Conservation (phyloP, 192 early-diverging fungal species). For the Umbelopsis ramanniana region DNA sequence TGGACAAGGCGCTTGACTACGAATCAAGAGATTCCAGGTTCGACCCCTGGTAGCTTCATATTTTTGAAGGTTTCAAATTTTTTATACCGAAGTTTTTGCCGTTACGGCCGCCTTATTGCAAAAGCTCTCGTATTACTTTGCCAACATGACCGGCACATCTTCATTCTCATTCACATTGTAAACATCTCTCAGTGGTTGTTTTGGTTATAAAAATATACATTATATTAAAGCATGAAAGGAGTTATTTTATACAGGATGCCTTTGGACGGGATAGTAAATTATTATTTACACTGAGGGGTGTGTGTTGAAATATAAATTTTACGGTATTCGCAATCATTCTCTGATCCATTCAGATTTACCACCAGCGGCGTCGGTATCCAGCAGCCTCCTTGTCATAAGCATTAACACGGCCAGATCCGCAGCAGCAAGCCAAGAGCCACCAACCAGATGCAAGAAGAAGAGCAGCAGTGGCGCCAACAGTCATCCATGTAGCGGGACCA, state of each 20-base stretch:
- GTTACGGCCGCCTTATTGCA: too few species aligned
- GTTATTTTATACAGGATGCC: neutral
- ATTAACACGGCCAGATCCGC: slow-evolving; percentile 21
- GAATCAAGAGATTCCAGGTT: slow-evolving; percentile 69
- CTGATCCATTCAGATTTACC: neutral
- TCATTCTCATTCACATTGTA: too few species aligned
- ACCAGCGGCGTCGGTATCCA: slow-evolving; percentile 11
- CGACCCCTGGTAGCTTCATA: slow-evolving; percentile 59
- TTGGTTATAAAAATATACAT: neutral
- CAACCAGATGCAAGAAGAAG: slow-evolving; percentile 29
- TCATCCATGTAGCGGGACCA: slow-evolving; percentile 38
- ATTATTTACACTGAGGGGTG: slow-evolving; percentile 10
- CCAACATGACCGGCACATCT: too few species aligned
- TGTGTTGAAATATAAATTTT: neutral
- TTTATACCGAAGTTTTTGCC: neutral
- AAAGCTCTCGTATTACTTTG: too few species aligned
- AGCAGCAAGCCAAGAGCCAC: slow-evolving; percentile 39
- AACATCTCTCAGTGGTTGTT: too few species aligned
- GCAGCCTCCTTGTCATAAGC: slow-evolving; percentile 19
- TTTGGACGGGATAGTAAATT: slow-evolving; percentile 9
- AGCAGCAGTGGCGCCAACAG: slow-evolving; percentile 29
- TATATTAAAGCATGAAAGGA: neutral
- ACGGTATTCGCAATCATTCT: neutral
- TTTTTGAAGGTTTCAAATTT: neutral
- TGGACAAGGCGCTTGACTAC: slow-evolving; percentile 67